These are phyloP conservation scores for Podospora anserina DNA, from an alignment of 495 filamentous ascomycete genomes.

Conservation along the genomic window DNA sequence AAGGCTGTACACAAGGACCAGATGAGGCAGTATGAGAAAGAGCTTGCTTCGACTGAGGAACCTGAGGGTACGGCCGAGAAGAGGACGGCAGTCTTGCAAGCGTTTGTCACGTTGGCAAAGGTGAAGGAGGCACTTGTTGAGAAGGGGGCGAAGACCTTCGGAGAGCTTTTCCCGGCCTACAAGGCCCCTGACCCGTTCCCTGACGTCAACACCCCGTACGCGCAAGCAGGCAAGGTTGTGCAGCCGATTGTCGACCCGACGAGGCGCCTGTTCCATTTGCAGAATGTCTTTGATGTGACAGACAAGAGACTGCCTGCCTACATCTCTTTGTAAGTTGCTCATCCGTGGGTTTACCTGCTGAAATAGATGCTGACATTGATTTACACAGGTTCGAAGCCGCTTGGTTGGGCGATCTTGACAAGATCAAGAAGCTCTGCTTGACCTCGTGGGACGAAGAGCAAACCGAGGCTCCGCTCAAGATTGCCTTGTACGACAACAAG, in stretches of 20 bases:
- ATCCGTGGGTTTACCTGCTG: neutral
- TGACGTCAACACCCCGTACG: neutral
- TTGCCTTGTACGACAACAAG: slow-evolving; percentile 52
- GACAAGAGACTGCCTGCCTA: slow-evolving; percentile 54
- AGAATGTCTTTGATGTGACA: slow-evolving; percentile 46
- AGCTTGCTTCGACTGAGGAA: slow-evolving; percentile 24
- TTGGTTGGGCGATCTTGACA: slow-evolving; percentile 62
- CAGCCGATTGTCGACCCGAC: neutral
- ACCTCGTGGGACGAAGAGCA: slow-evolving; percentile 45
- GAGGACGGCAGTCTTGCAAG: slow-evolving; percentile 43
- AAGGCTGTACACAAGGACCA: slow-evolving; percentile 16
- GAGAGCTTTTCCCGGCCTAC: slow-evolving; percentile 58
- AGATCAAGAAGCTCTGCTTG: slow-evolving; percentile 50
- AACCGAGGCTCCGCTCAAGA: slow-evolving; percentile 54
- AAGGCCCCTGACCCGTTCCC: slow-evolving; percentile 10
- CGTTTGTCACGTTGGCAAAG: slow-evolving; percentile 50
- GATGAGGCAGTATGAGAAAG: slow-evolving; percentile 33
- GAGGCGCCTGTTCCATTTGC: neutral
- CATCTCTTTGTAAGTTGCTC: slow-evolving; percentile 44
- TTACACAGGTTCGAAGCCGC: slow-evolving; percentile 60
- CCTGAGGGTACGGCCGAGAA: slow-evolving; percentile 49
- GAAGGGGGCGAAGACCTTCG: slow-evolving; percentile 61
- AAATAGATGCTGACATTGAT: slow-evolving; percentile 29
- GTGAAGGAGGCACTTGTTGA: slow-evolving; percentile 52
- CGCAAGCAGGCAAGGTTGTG: neutral